Evolutionary conservation across 2,329 filamentous ascomycete genomes (phyloP).

Genomic region (Bipolaris oryzae): DNA sequence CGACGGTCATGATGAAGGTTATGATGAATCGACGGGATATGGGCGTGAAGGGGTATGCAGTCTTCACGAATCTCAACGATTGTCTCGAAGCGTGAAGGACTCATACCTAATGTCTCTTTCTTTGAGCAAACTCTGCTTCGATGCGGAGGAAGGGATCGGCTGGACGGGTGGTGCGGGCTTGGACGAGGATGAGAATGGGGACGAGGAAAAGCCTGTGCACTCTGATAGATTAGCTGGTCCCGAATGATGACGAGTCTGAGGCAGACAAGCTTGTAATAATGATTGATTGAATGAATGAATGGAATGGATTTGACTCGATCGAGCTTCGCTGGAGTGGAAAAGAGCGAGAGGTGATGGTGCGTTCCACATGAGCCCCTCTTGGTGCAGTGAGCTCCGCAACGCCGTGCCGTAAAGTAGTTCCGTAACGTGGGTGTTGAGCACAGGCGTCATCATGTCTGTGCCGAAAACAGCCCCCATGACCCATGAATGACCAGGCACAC

Average conservation of each 20-base stretch:
- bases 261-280: constrained; percentile 29
- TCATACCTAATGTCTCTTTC: constrained; percentile 26
- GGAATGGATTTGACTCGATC: constrained; percentile 6
- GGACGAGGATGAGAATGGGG: constrained; percentile 2
- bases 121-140: constrained; percentile 25
- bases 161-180: constrained; percentile 9
- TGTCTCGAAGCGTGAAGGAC: constrained; percentile 30
- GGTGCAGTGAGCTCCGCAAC: constrained; percentile 27
- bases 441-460: constrained; percentile 28
- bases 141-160: constrained; percentile 9
- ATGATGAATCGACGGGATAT: constrained; percentile 26
- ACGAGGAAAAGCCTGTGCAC: constrained; percentile 8
- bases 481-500: constrained; percentile 21
- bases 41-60: constrained; percentile 16
- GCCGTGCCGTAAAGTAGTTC: constrained; percentile 34
- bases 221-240: constrained; percentile 23
- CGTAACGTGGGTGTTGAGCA: constrained; percentile 31
- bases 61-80: constrained; percentile 30
- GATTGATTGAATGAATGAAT: constrained; percentile 25
- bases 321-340: constrained; percentile 8
- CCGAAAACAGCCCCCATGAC: constrained; percentile 21
- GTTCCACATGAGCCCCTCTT: constrained; percentile 27
- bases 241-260: constrained; percentile 16
- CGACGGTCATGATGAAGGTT: constrained; percentile 35
- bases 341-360: constrained; percentile 16